Conservation (phyloP, 768 basidiomycete genomes). For the Leccinum obscurum region DNA sequence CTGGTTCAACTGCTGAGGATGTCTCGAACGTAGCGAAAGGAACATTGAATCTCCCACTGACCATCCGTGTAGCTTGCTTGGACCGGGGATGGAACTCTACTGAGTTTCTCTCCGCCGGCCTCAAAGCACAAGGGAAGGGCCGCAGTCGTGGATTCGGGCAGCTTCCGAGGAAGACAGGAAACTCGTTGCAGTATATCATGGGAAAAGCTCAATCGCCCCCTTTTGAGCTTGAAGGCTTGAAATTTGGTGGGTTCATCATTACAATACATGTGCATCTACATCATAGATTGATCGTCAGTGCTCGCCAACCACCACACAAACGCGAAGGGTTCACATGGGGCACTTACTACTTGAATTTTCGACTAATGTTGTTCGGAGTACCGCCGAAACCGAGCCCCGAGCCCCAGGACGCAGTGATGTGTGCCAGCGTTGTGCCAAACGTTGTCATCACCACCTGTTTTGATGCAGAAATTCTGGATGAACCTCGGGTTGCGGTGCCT, state of each 20-base stretch:
- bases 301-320: neutral
- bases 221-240: neutral
- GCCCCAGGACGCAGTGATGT: neutral
- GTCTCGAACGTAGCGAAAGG: neutral
- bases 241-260: neutral
- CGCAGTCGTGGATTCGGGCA: neutral
- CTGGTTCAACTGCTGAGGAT: neutral
- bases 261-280: neutral
- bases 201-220: no score
- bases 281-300: slow-evolving; percentile 4
- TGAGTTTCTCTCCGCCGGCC: neutral
- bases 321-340: neutral
- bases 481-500: neutral
- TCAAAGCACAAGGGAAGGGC: neutral
- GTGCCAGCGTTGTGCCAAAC: neutral
- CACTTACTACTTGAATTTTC: neutral
- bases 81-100: no score
- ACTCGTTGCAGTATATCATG: neutral
- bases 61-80: neutral
- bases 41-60: neutral
- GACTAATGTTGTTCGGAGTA: neutral
- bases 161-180: neutral
- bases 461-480: neutral
- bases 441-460: neutral
- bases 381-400: neutral